Percentiles rank a stretch among this genome's conserved stretches.
phyloP scores from a whole-genome alignment of 176 grass and related monocot genomes.

The Zea luxurians region DNA sequence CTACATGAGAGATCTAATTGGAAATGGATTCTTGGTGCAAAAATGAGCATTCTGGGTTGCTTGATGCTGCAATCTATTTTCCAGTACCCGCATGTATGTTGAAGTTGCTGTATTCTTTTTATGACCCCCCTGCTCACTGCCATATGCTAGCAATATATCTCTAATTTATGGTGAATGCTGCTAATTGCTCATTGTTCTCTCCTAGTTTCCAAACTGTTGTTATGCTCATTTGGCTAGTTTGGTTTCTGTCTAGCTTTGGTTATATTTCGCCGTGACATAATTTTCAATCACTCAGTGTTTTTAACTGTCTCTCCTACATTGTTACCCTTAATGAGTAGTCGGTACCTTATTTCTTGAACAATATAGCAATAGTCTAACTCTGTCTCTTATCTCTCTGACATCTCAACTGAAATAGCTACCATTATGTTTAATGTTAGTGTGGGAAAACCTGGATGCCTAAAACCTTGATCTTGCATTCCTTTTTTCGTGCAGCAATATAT shows the following conservation, averaged over 20 bases:
- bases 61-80: conserved; percentile 91
- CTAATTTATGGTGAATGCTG: conserved; percentile 11
- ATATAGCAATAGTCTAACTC: not conserved
- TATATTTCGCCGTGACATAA: not conserved
- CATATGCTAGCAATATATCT: conserved; percentile 15
- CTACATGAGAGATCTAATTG: conserved; percentile 60
- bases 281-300: not conserved
- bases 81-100: conserved; percentile 71
- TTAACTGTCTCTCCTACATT: conserved; percentile 21
- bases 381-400: conserved; percentile 11
- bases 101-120: conserved; percentile 20
- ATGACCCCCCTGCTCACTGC: not conserved
- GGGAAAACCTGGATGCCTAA: conserved; percentile 15
- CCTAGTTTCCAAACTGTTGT: conserved; percentile 1
- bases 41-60: conserved; percentile 87
- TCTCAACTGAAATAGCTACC: conserved; percentile 20
- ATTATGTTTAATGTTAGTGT: conserved; percentile 19
- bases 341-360: conserved; percentile 31
- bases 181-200: conserved; percentile 14
- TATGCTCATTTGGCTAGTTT: not conserved
- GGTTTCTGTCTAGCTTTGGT: not conserved
- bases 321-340: conserved; percentile 5
- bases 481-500: conserved; percentile 72
- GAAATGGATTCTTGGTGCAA: conserved; percentile 65
- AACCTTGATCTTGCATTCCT: conserved; percentile 16